Base-by-base conservation (phyloP, 345 rosid species). In the Gossypium rotundifolium region DNA sequence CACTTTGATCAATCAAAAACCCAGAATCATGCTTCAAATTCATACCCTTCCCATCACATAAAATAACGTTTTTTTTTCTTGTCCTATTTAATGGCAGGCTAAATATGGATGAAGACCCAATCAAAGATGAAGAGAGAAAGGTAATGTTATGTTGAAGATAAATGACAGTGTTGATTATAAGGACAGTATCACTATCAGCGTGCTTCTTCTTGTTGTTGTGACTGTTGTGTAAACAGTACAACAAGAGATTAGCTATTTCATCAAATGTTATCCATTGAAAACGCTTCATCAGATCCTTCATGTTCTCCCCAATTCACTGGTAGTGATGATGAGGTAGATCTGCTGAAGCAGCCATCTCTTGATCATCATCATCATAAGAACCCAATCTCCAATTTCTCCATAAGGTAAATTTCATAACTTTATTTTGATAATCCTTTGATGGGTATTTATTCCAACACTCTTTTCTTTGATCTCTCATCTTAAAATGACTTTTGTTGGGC, bases 221-320 rank as follows among this genome's bases (percentile, higher is more conserved):
- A 81, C 88, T 90, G 91, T 88, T 84, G 57, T 75, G 73, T 63
- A 69, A 85, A 84, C 88, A 84, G 85, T 90, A 81, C 91, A 87
- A 85, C 86, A 85, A 80, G 83, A 76, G 85, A 80, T 84, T 78
- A 82, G 88, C 79, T 84, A 85, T 33, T 78, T 76, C 94, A 72
- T 90, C 98, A 91, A 92, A 90, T 92, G 93, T 89, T 89, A 88
- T 88, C 85, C 88, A 73, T 83, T 85, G 91, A 87, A 83, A 87
- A 84, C 78, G 83, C 85, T 82, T 90, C 89, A 84, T 74, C 90
- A 79, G 91, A 88, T 88, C 94, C 90, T 62, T 79, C 94, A 42
- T 83, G 85, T 84, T 77, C 90, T 75, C 81, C 71, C 76, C 82
- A 82, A 74, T 78, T 65, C 76, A 76, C 58, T 74, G 57, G 29